These are phyloP conservation scores for Fusarium sp. DNA, from an alignment of 2,329 filamentous ascomycete species.

Conservation along the genomic window DNA sequence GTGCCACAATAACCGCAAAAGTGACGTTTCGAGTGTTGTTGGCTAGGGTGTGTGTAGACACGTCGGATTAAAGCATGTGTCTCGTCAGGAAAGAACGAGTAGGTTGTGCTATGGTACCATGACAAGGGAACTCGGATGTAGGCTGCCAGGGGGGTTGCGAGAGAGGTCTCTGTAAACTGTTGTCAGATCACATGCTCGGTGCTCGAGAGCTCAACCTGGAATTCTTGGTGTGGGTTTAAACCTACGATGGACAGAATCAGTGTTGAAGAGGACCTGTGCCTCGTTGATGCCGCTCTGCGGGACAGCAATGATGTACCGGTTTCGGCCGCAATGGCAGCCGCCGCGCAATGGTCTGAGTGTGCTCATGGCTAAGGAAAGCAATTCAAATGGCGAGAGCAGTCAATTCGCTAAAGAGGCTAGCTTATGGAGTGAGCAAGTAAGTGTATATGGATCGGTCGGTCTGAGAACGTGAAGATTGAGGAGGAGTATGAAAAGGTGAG, in stretches of 20 bases:
- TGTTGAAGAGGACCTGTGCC: constrained; percentile 81
- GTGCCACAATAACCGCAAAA: constrained; percentile 96
- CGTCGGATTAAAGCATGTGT: constrained; percentile 74
- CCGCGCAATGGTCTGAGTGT: constrained; percentile 72
- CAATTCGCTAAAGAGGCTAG: not conserved
- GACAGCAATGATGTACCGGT: constrained; percentile 80
- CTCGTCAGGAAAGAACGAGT: constrained; percentile 83
- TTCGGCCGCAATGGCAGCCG: constrained; percentile 87
- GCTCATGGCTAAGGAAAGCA: constrained; percentile 55
- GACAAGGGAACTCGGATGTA: constrained; percentile 85
- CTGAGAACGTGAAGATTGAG: not conserved
- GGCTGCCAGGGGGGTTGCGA: constrained; percentile 79
- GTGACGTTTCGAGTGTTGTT: constrained; percentile 73
- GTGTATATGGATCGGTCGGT: not conserved
- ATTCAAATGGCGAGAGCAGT: not conserved
- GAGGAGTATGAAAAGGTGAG: not conserved
- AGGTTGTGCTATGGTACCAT: constrained; percentile 83
- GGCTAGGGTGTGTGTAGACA: constrained; percentile 71
- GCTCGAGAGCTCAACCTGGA: not conserved
- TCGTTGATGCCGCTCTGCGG: constrained; percentile 68
- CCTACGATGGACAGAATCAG: constrained; percentile 77
- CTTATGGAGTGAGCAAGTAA: not conserved
- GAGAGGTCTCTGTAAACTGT: constrained; percentile 65
- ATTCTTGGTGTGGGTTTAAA: constrained; percentile 36
- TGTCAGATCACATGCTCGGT: constrained; percentile 21